Base-by-base conservation (phyloP, 1,284 basidiomycete species). In the Sporisorium iseilematis-ciliati region DNA sequence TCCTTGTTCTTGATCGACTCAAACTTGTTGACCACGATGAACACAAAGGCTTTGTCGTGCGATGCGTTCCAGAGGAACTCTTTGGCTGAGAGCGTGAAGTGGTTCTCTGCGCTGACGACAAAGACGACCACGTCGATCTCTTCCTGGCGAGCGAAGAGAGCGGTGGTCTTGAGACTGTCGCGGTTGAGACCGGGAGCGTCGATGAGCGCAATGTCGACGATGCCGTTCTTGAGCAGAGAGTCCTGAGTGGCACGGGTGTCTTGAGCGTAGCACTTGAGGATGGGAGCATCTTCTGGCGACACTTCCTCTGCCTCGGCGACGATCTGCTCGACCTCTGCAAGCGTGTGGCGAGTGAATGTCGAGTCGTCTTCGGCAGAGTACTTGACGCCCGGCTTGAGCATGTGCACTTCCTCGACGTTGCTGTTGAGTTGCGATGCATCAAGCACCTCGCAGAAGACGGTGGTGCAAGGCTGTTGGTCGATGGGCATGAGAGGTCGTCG, bases 51-150 rank as follows among this genome's bases (percentile, higher is more conserved):
- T 88, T 99, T 99, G 87, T 99, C 97, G 83, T 95, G 92, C 86
- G 92, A 93, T 1, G 97, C 95, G 80, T 91, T 94, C 88, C 88
- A 90, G 48, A 99, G 89, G 88, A 99, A 99, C 86, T 99, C 95
- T 83, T 93, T 93, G 10, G 94, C 93, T 0, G 94, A 96, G 7
- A 97, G 89, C 0, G 97, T 99, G 85, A 99, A 97, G 88, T 99
- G 96, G 86, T 99, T 99, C 87, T 98, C 96, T 7, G 97, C 95
- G 1, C 93, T 95, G 52, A 98, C 95, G 75, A 98, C 95, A 85
- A 99, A 99, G 59, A 99, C 95, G 62, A 99, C 91, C 29, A 99
- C 96, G 84, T 99, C 97, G 60, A 99, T 99, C 87, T 98, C 95
- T 85, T 97, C 93, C 86, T 99, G 96, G 35, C 94, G 93, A 20